These are phyloP conservation scores for Papilionanthe hybrid DNA, from an alignment of 116 monocot genomes.

Conservation along the genomic window DNA sequence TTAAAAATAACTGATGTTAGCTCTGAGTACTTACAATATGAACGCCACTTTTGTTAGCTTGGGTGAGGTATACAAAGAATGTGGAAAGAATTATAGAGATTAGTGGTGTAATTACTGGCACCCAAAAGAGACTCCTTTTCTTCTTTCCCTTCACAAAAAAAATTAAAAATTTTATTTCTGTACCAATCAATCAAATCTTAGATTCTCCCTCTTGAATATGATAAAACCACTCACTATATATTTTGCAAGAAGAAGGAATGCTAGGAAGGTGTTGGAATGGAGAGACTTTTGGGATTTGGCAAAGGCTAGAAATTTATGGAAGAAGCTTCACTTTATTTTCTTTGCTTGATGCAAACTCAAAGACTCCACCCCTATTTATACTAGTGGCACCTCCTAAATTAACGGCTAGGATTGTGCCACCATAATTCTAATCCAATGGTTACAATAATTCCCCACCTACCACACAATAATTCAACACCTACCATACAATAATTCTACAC, in stretches of 20 bases:
- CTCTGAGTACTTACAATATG: slow-evolving; percentile 27
- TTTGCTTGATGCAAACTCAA: too few relatives aligned
- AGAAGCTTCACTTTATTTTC: too few relatives aligned
- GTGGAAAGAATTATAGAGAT: slow-evolving; percentile 48
- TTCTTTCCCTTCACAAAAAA: slow-evolving; percentile 16
- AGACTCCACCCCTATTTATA: too few relatives aligned
- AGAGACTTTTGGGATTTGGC: too few relatives aligned
- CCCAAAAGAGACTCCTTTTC: slow-evolving; percentile 47
- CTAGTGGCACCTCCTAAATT: too few relatives aligned
- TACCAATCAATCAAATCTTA: background rate
- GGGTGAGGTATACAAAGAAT: slow-evolving; percentile 42
- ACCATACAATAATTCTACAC: too few relatives aligned
- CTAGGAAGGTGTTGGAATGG: too few relatives aligned
- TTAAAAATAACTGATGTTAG: background rate
- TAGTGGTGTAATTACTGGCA: slow-evolving; percentile 51
- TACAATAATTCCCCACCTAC: too few relatives aligned
- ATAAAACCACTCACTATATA: slow-evolving; percentile 54
- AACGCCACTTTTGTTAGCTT: slow-evolving; percentile 40
- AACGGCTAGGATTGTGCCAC: too few relatives aligned
- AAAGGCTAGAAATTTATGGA: too few relatives aligned
- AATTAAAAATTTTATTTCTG: background rate
- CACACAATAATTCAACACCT: too few relatives aligned
- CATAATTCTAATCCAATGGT: too few relatives aligned
- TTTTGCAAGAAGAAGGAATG: slow-evolving; percentile 61
- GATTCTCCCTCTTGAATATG: background rate